Evolutionary conservation across 805 yeast species (phyloP), one percentile per base, ranked within the genome.

Genomic region (Soucietia sequanensis): DNA sequence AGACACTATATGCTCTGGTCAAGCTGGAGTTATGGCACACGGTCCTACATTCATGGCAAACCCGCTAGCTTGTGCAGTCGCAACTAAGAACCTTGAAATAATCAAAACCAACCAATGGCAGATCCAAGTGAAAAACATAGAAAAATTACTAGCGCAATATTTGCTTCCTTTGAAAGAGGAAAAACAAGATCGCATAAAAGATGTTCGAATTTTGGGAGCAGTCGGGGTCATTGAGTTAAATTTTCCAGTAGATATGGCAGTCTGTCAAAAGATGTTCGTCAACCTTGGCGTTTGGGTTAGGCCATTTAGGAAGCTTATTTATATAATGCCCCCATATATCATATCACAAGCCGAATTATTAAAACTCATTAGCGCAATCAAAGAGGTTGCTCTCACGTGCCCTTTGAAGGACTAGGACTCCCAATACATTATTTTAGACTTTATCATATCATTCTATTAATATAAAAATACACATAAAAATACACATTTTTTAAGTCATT

Each of bases 1-100:
- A 35, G 50, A 60, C 17, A 45, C 52, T 12, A 32, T 45, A 8
- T 21, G 23, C 10, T n/a, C 25, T 14, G 51, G 48, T 23, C 37
- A 45, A 10, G 43, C 49, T 30, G 46, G 51, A 39, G 33, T 42
- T 25, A 42, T 54, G 25, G 51, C 51, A 57, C 33, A 34, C 24
- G 38, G 38, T 10, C 38, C 27, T 6, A 34, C 38, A 5, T 34
- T 29, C 18, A 29, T 30, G 38, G 33, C 21, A 5, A 30, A 30
- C 17, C 38, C 38, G 17, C 19, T 34, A 12, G 38, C 38, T 5
- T 34, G 38, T 23, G 29, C 31, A 4, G 34, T 30, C 15, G 38
- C 27, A 6, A 24, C 16, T 24, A 16, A 27, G 19, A 33, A 27
- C 17, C 23, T 33, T 11, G 25, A 27, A 12, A 68, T 58, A 13